These are phyloP conservation scores for Saccharomycopsis vini DNA, from an alignment of 805 yeast species.

Conservation along the genomic window DNA sequence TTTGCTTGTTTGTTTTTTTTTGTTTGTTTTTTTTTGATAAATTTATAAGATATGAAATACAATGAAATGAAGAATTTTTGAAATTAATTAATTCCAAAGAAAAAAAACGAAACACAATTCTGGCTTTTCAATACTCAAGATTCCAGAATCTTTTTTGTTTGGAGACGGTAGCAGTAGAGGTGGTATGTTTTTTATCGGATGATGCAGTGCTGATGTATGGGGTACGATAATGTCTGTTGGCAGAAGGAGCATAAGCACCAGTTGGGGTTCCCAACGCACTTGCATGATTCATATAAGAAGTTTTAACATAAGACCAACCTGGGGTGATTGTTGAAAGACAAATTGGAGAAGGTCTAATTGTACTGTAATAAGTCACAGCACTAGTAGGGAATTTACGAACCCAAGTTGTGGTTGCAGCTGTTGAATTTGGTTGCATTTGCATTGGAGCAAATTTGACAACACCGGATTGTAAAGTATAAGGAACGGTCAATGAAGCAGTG, in stretches of 20 bases:
- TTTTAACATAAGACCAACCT: conserved; percentile 68
- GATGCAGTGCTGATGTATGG: neutral
- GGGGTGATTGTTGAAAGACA: conserved; percentile 66
- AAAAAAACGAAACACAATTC: too few relatives aligned
- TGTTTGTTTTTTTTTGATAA: too few relatives aligned
- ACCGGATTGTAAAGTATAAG: conserved; percentile 78
- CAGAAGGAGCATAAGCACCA: neutral
- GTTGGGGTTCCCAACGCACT: conserved; percentile 29
- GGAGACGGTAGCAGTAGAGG: conserved; percentile 1
- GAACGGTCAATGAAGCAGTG: conserved; percentile 49
- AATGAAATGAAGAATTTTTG: too few relatives aligned
- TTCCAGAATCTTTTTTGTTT: conserved; percentile 11
- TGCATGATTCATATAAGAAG: conserved; percentile 61
- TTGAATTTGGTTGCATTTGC: conserved; percentile 80
- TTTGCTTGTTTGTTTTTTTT: too few relatives aligned
- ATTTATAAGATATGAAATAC: too few relatives aligned
- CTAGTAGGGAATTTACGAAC: conserved; percentile 59
- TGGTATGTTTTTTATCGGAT: too few relatives aligned
- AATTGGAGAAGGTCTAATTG: conserved; percentile 25
- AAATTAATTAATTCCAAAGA: too few relatives aligned
- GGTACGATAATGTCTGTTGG: too few relatives aligned
- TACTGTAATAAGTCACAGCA: conserved; percentile 50
- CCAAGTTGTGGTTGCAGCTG: conserved; percentile 60
- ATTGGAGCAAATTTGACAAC: conserved; percentile 77
- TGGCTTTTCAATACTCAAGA: conserved; percentile 1